Percentiles rank a stretch among this genome's conserved stretches.
Conservation (phyloP, 108 stramenopile species). For the Hondaea fermentalgiana region DNA sequence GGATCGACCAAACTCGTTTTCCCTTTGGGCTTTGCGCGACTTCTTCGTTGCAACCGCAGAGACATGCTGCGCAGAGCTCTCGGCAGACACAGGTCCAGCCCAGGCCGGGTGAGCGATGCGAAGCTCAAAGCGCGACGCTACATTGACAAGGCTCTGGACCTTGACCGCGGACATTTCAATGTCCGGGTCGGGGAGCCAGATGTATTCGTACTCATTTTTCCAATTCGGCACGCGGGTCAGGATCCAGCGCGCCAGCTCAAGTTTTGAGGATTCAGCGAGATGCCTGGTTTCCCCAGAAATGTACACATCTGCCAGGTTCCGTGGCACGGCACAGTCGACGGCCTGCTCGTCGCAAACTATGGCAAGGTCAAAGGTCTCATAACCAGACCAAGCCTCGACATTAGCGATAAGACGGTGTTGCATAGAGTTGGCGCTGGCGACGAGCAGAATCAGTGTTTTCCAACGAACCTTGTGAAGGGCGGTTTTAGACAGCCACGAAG, state of each 20-base stretch:
- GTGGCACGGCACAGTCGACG: background rate
- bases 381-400: background rate
- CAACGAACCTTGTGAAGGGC: background rate
- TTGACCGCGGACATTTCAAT: background rate
- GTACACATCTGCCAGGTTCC: background rate
- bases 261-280: background rate
- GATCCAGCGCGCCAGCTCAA: background rate
- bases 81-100: background rate
- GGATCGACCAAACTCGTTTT: background rate
- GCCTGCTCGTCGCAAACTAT: background rate
- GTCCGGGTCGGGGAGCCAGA: background rate
- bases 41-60: background rate
- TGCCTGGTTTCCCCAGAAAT: background rate
- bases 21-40: background rate
- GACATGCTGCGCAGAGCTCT: background rate
- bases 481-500: background rate
- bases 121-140: background rate
- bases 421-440: background rate
- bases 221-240: background rate
- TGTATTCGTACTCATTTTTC: background rate
- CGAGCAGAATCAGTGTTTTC: background rate
- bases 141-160: background rate
- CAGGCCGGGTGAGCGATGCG: background rate
- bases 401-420: background rate
- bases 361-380: background rate